Conservation (phyloP, 352 stramenopile genomes). For the Phytophthora aleatoria region DNA sequence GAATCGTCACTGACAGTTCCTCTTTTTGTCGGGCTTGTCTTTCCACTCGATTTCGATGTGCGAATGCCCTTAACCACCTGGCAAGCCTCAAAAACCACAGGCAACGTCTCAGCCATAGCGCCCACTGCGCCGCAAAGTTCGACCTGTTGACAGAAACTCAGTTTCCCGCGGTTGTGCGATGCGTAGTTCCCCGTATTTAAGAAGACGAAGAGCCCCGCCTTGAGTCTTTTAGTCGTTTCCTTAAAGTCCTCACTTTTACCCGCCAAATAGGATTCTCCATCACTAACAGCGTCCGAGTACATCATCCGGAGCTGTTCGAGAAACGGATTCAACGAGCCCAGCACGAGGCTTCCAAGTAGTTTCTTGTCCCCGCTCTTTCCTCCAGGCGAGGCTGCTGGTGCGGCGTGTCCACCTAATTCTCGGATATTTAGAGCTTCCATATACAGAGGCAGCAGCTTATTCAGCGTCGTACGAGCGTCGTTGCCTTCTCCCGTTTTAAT, state of each 20-base stretch:
- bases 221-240: neutral
- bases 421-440: neutral
- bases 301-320: neutral
- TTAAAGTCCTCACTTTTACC: neutral
- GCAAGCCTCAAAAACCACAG: neutral
- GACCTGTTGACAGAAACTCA: neutral
- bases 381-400: neutral
- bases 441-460: conserved; percentile 3
- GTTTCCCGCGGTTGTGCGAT: neutral
- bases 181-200: neutral
- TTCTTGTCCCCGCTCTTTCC: neutral
- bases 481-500: conserved; percentile 1
- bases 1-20: neutral
- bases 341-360: neutral
- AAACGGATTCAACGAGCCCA: neutral
- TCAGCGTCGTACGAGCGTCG: conserved; percentile 1
- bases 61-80: neutral
- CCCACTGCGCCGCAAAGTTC: neutral
- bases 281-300: neutral
- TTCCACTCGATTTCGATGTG: neutral
- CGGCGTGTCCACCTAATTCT: neutral
- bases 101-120: neutral
- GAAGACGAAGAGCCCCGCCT: neutral
- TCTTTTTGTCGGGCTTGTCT: neutral
- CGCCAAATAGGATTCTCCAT: neutral